phyloP scores from a whole-genome alignment of 2,329 filamentous ascomycete species.

The Botrytis fabae region DNA sequence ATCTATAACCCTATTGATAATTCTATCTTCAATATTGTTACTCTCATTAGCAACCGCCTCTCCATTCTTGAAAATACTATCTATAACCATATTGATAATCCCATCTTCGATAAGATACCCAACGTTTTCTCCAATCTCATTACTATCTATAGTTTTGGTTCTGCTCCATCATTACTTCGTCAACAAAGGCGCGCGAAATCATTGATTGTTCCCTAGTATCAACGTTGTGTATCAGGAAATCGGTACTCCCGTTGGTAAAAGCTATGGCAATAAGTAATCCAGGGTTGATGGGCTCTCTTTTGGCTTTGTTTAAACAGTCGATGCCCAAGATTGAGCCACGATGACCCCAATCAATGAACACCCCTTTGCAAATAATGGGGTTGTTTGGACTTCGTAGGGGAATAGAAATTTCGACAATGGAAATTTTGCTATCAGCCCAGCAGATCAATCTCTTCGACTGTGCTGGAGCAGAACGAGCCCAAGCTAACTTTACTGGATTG shows the following conservation, averaged over 20 bases:
- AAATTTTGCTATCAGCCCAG: background rate
- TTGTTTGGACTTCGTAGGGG: fast-evolving
- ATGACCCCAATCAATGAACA: background rate
- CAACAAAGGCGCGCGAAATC: background rate
- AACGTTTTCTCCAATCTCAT: background rate
- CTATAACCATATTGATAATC: no score
- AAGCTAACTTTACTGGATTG: background rate
- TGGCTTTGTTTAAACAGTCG: background rate
- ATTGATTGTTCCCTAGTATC: background rate
- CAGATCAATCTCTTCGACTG: background rate
- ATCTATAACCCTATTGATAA: no score
- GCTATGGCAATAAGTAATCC: background rate
- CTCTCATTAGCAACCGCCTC: no score
- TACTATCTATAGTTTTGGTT: background rate
- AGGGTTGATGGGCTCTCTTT: fast-evolving
- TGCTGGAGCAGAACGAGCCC: background rate
- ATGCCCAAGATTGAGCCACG: background rate
- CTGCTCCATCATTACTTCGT: background rate
- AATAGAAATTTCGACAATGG: background rate
- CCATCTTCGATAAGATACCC: background rate
- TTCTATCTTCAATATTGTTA: background rate
- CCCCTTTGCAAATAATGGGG: background rate
- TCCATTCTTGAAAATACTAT: no score
- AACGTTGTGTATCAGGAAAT: background rate
- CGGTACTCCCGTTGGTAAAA: background rate